Conservation (phyloP, 495 filamentous ascomycete genomes). For the Diplogelasinospora grovesii region DNA sequence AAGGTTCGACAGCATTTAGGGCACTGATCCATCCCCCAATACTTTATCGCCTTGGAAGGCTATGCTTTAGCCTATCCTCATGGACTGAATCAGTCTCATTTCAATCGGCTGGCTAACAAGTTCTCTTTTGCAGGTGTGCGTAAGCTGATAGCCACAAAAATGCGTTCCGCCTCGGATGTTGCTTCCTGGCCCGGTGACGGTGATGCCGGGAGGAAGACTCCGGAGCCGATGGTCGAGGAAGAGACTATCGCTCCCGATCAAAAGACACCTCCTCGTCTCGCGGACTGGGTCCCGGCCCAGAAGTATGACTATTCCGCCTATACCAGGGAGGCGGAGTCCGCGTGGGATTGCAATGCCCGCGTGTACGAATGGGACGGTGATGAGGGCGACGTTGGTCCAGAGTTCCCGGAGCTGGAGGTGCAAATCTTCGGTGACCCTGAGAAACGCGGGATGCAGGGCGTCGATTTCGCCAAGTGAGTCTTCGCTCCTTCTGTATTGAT, state of each 20-base stretch:
- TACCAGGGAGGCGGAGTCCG: conserved; percentile 24
- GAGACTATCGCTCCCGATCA: no score
- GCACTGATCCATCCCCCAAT: no score
- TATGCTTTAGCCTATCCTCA: no score
- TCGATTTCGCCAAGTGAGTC: conserved; percentile 45
- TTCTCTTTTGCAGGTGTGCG: no score
- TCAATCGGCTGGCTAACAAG: no score
- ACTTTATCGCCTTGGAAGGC: no score
- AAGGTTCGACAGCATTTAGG: no score
- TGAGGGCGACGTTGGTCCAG: conserved; percentile 76
- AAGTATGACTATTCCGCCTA: conserved; percentile 44
- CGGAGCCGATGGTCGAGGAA: conserved; percentile 2
- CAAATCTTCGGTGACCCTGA: conserved; percentile 57
- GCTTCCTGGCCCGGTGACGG: no score
- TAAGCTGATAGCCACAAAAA: no score
- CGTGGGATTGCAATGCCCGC: conserved; percentile 42
- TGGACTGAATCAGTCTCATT: no score
- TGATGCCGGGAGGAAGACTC: conserved; percentile 5
- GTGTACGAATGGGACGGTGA: conserved; percentile 85
- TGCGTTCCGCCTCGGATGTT: no score
- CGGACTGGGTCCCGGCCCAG: conserved; percentile 48
- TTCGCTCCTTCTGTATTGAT: neutral
- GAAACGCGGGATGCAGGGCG: conserved; percentile 28
- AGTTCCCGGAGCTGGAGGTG: conserved; percentile 57
- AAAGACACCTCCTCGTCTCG: conserved; percentile 6